Conservation (phyloP, 768 basidiomycete species). For the Mycena rosella region DNA sequence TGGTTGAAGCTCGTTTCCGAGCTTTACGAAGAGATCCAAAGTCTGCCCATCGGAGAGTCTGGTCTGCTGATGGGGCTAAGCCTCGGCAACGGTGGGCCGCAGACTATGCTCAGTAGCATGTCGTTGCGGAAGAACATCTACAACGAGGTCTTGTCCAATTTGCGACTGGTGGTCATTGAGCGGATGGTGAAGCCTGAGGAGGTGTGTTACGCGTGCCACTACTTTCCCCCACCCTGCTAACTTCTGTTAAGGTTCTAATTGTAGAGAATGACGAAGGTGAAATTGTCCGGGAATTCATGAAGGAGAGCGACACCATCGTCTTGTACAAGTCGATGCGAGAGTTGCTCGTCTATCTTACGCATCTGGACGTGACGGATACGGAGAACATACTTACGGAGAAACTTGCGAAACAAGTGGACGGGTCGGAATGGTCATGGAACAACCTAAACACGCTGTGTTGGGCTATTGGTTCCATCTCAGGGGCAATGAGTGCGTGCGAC, state of each 20-base stretch:
- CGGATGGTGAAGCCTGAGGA: constrained; percentile 99
- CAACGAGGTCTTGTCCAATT: constrained; percentile 92
- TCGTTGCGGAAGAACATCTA: constrained; percentile 94
- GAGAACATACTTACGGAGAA: constrained; percentile 99
- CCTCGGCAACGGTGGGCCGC: constrained; percentile 72
- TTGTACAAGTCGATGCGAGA: constrained; percentile 99
- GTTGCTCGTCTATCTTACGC: constrained; percentile 96
- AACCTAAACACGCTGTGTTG: constrained; percentile 99
- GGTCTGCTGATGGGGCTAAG: constrained; percentile 91
- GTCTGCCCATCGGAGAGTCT: constrained; percentile 88
- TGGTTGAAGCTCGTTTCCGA: constrained; percentile 97
- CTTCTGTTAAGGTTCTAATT: constrained; percentile 81
- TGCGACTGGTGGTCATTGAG: constrained; percentile 96
- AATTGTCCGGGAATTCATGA: constrained; percentile 99
- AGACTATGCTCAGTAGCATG: constrained; percentile 81
- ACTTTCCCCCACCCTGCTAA: not conserved
- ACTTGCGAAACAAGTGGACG: constrained; percentile 96
- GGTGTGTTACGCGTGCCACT: constrained; percentile 58
- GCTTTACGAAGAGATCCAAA: constrained; percentile 97
- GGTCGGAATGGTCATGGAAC: constrained; percentile 99
- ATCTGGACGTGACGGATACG: constrained; percentile 95
- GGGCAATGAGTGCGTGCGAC: constrained; percentile 91
- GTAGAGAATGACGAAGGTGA: constrained; percentile 99
- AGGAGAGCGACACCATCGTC: constrained; percentile 98
- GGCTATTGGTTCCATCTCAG: constrained; percentile 99